Base-by-base conservation (phyloP, 106 monocot species). In the Cymbidium sinense region DNA sequence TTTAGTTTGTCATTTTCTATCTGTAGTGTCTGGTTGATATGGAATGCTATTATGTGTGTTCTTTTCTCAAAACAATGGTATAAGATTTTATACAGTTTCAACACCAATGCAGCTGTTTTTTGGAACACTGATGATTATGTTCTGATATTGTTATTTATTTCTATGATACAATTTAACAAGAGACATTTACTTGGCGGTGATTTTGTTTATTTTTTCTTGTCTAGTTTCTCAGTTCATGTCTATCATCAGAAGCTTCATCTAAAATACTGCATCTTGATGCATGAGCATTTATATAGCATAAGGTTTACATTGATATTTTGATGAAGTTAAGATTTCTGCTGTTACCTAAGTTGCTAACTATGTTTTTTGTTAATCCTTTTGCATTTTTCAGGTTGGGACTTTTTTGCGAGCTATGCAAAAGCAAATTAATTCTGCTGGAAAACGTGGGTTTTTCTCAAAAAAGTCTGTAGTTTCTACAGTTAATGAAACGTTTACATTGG, bases 361-460 rank as follows among this genome's bases (percentile, higher is more conserved):
- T 43, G 27, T 43, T n/a, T 47, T 44, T 28, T 12, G 37, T 39
- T 37, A 39, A 71, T 71, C 37, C 23, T 71, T 7, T 8, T 35
- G 8, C 25, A 2, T 15, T 83, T 85, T 73, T n/a, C 21, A 70
- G 99, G 99, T 99, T 50, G 99, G 95, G 50, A 89, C 84, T 51
- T 99, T 99, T 90, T 79, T 99, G 54, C 88, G 88, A 73, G 82
- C 92, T 77, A 99, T 99, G 99, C 94, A 99, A 65, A 99, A 99
- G 64, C 99, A 95, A 82, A 87, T 90, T n/a, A 85, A 92, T 54
- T 92, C 94, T 52, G 88, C 94, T 77, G 95, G 95, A 65, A 99
- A 89, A 80, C 89, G 99, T 67, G 90, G 99, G 2, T 95, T 99
- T 82, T 99, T 99, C 72, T 91, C 87, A 65, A 99, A 99, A 75